Evolutionary conservation across 306 rosid genomes (phyloP).

Genomic region (Prunus dulcis): DNA sequence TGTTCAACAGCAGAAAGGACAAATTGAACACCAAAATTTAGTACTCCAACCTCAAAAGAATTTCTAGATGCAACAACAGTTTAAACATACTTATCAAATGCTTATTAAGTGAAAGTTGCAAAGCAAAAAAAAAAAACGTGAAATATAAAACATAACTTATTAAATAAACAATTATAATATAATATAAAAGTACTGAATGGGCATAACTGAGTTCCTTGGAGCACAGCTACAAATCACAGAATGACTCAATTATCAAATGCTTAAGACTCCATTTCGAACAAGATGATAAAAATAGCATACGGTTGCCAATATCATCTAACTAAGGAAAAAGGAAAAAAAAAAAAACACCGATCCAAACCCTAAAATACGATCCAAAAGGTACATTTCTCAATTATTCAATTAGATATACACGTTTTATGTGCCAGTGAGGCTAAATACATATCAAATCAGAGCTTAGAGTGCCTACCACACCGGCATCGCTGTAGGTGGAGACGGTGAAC

Average conservation of each 20-base stretch:
- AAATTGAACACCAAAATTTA: neutral
- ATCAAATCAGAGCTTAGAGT: neutral
- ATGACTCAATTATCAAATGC: neutral
- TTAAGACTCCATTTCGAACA: neutral
- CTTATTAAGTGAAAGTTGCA: neutral
- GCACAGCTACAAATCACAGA: neutral
- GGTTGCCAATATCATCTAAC: neutral
- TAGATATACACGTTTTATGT: neutral
- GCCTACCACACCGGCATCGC: constrained; percentile 77
- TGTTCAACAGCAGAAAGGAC: neutral
- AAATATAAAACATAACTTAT: neutral
- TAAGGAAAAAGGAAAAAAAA: neutral
- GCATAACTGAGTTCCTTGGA: neutral
- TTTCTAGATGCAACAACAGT: neutral
- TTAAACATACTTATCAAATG: neutral
- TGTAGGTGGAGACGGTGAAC: constrained; percentile 62
- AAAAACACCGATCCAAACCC: neutral
- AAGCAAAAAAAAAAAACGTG: neutral
- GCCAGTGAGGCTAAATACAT: neutral
- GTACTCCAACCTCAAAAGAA: neutral
- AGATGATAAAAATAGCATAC: neutral
- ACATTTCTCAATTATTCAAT: neutral
- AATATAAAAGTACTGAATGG: too few species aligned
- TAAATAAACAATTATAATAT: neutral
- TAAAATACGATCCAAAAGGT: neutral